Percentiles rank a stretch among this genome's conserved stretches.
phyloP scores from a whole-genome alignment of 2,329 filamentous ascomycete genomes.

The Graphilbum ipis-grandicollis region DNA sequence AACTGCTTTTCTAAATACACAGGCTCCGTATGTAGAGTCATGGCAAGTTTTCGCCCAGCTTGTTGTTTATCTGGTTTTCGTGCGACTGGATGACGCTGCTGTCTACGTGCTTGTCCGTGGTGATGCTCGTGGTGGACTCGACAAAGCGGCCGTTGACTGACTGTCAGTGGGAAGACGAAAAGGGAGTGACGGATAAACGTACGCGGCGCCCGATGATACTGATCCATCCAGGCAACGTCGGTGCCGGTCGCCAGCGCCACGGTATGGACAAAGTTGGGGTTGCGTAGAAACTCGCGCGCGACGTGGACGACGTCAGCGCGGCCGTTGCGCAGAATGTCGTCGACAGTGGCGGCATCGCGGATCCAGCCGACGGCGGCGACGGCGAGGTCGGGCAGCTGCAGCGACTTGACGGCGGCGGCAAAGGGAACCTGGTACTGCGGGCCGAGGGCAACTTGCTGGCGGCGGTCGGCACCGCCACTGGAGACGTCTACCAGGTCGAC shows the following conservation, averaged over 20 bases:
- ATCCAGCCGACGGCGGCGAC: neutral
- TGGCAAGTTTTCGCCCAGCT: neutral
- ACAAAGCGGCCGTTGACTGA: neutral
- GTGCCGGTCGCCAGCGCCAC: neutral
- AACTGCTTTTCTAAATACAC: too few species aligned
- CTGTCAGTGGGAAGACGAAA: neutral
- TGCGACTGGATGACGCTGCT: neutral
- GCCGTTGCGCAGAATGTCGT: neutral
- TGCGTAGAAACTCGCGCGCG: neutral
- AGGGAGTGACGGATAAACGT: neutral
- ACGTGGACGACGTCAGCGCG: neutral
- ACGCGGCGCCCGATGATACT: neutral
- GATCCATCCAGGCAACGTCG: neutral
- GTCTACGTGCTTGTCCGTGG: neutral
- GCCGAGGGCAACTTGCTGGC: slow-evolving; percentile 37
- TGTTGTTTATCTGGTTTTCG: neutral
- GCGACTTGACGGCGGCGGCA: slow-evolving; percentile 49
- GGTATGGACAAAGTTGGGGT: neutral
- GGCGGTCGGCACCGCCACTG: slow-evolving; percentile 44
- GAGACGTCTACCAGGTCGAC: slow-evolving; percentile 63
- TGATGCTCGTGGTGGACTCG: neutral
- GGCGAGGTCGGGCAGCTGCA: neutral
- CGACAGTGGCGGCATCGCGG: neutral
- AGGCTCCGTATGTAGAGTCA: too few species aligned
- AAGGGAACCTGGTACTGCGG: slow-evolving; percentile 57